Base-by-base conservation (phyloP, 1,284 basidiomycete species). In the Sparassis latifolia region DNA sequence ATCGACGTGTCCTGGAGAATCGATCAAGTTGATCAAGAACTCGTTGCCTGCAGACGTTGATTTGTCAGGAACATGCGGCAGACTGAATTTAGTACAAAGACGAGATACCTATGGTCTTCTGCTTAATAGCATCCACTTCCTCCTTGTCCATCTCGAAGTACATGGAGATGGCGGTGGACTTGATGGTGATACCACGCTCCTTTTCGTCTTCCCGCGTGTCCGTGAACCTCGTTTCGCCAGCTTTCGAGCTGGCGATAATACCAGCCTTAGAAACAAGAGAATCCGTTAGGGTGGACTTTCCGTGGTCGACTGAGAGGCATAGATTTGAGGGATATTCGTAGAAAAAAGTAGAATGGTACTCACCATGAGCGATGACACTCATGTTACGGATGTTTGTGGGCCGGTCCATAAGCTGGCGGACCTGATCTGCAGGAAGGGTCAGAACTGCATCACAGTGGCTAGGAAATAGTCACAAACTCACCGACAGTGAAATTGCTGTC, bases 111-210 rank as follows among this genome's bases (percentile, higher is more conserved):
- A 86, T 83, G 43, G 92, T 96, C 76, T 96, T 91, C 79, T 99
- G 95, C 73, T 92, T 89, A 72, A 99, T 87, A 56, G 87, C 78
- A 20, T 68, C 63, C 42, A 96, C 66, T 57, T 96, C 90, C 20
- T 97, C 95, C 79, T 97, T 93, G 69, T 80, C 72, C 67, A 99
- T 82, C 76, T 93, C 86, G 72, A 99, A 99, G 78, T 97, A 98
- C 97, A 99, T 99, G 55, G 97, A 97, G 71, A 99, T 98, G 68
- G 96, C 97, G 44, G 97, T 99, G 45, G 97, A 99, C 78, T 99
- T 99, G 79, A 99, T 99, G 55, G 97, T 99, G 67, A 99, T 99
- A 82, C 97, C 97, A 77, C 97, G 95, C 73, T 99, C 97, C 72
- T 97, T 99, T 79, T 99, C 97, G 70, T 99, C 97, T 41, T 91